Base-by-base conservation (phyloP, 441 rosid genomes). In the Populus hybrid region DNA sequence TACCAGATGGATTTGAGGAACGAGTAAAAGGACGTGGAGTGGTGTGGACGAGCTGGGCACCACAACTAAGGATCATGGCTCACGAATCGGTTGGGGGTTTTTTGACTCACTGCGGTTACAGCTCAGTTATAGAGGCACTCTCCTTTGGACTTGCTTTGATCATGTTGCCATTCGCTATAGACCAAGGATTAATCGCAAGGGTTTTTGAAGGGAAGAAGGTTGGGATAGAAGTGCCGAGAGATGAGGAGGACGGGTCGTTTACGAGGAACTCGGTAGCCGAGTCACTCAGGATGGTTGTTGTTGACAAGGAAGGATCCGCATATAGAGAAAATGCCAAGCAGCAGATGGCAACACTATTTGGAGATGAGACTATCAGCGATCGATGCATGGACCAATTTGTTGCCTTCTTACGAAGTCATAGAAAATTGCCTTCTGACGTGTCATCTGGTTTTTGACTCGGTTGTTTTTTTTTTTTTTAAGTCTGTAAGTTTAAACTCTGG, bases 121-220 rank as follows among this genome's bases (percentile, higher is more conserved):
- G 65, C 69, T 71, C 76, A 9, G 74, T 69, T 1, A 24, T 79
- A 67, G 85, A 84, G 76, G 83, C 75, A 0, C 75, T 84, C 0
- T 23, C 69, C n/a, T 63, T 71, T 18, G 66, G 67, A 21, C 23
- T 9, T 2, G 69, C 79, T 32, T 69, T 82, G 0, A 28, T 82
- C 12, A 38, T 82, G n/a, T 53, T 83, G 7, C 9, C 68, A 6
- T 11, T 10, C 30, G 16, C 0, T 3, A 6, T 9, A 30, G 82
- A 76, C 38, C 80, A 79, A 38, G 80, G 78, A 57, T 2, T 78
- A 2, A 78, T 26, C 24, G 81, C 77, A 10, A 67, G 76, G 14
- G 28, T 68, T 42, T 53, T 78, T 18, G 72, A 68, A 42, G 84
- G 71, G 76, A 81, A 68, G 36, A 40, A 32, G 68, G 11, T 83